Conservation (phyloP, 2,329 filamentous ascomycete species). For the Fusarium duplospermum region DNA sequence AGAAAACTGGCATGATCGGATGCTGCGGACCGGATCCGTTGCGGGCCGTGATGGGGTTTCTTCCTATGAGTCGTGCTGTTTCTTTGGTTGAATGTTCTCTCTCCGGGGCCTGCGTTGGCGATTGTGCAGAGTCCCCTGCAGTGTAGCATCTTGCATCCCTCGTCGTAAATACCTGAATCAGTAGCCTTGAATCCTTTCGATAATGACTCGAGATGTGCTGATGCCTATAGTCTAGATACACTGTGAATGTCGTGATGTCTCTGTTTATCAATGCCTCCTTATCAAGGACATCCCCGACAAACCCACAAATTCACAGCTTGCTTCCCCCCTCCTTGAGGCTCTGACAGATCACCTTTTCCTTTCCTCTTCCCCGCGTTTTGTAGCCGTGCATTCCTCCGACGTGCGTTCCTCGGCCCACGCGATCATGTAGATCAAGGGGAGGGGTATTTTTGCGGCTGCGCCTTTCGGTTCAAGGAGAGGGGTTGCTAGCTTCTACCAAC, state of each 20-base stretch:
- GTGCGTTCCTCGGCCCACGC: neutral
- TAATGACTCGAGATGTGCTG: constrained; percentile 3
- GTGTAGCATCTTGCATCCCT: neutral
- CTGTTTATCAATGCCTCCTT: neutral
- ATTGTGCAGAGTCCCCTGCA: neutral
- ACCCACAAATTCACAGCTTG: neutral
- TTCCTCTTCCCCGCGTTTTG: constrained; percentile 8
- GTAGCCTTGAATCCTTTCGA: constrained; percentile 1
- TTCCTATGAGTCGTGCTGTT: neutral
- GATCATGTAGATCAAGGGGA: constrained; percentile 1
- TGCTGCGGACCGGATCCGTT: constrained; percentile 12
- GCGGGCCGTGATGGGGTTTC: neutral
- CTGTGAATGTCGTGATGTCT: neutral
- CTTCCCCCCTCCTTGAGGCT: neutral
- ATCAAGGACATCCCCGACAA: neutral
- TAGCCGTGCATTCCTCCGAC: neutral
- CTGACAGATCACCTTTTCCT: neutral
- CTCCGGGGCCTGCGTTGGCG: neutral
- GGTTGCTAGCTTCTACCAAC: neutral
- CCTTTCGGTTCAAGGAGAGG: neutral
- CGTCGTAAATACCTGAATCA: neutral
- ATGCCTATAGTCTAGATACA: neutral
- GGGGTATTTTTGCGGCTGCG: neutral
- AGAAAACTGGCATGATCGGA: constrained; percentile 8
- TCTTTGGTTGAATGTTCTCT: neutral